phyloP scores from a whole-genome alignment of 306 rosid species.

The Casuarina equisetifolia region DNA sequence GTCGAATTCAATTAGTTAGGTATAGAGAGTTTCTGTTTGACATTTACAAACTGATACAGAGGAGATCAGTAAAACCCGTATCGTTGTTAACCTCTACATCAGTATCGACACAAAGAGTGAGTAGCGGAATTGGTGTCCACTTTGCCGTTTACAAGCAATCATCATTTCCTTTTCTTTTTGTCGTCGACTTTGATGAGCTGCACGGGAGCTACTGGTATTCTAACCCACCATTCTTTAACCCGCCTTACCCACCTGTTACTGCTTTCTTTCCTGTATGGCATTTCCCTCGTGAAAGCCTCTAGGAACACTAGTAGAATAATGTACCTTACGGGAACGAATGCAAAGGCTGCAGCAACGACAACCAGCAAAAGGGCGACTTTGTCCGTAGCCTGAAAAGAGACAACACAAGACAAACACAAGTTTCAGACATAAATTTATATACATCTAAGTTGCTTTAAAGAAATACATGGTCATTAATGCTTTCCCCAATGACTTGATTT shows the following conservation, averaged over 20 bases:
- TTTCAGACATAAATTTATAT: conserved; percentile 3
- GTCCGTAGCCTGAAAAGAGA: conserved; percentile 70
- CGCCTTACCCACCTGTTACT: conserved; percentile 62
- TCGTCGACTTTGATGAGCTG: conserved; percentile 62
- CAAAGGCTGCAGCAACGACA: conserved; percentile 58
- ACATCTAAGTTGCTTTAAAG: not conserved
- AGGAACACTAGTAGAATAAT: conserved; percentile 49
- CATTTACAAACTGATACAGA: not conserved
- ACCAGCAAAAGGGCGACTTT: conserved; percentile 59
- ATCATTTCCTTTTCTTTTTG: conserved; percentile 64
- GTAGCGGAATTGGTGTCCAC: not conserved
- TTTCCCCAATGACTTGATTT: not conserved
- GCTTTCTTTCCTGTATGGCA: conserved; percentile 80
- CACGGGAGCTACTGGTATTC: conserved; percentile 97
- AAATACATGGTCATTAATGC: not conserved
- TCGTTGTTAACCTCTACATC: not conserved
- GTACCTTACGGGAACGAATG: conserved; percentile 62
- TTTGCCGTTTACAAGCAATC: not conserved
- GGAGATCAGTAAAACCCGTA: not conserved
- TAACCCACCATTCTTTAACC: conserved; percentile 88
- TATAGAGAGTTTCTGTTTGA: not conserved
- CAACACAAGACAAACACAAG: conserved; percentile 10
- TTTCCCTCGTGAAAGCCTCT: conserved; percentile 76
- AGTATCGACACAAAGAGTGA: not conserved
- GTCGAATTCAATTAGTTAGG: not conserved